Base-by-base conservation (phyloP, 345 rosid species). In the Hibiscus mutabilis region DNA sequence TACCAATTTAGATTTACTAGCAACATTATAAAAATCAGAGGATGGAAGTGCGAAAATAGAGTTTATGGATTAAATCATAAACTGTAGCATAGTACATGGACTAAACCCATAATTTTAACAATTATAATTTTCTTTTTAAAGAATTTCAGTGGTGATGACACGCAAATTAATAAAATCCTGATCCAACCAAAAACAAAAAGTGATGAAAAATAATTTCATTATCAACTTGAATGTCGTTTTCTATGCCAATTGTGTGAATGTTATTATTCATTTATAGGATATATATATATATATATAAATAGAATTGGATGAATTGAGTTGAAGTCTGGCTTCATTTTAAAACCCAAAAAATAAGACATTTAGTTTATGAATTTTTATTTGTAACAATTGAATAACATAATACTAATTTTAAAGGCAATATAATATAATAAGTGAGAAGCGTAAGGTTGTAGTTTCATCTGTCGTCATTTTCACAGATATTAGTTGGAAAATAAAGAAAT, bases 161-260 rank as follows among this genome's bases (percentile, higher is more conserved):
- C 67, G 8, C 67, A 62, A 35, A 62, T 35, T 62, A 62, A 62
- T 37, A 62, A 62, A 62, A 62, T 2, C 25, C 25, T 15, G 49
- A 35, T 19, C 8, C 49, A 37, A 61, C 1, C 44, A 33, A 37
- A 61, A 33, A 49, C 55, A 61, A n/a, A 1, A 25, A 9, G 11
- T 42, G 11, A 42, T 40, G n/a, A 35, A 62, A 22, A 57, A 10
- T 24, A 35, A 37, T 62, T 35, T 35, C 25, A 18, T 3, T 61
- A 14, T 62, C 25, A 8, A 62, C 37, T 62, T 62, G 29, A 58
- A 24, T 24, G 31, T 58, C n/a, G 5, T 58, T 58, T 57, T 57
- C 58, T 53, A 2, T 27, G 13, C 19, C 40, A 58, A 24, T 58
- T 13, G 61, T 12, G 15, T 13, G n/a, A 11, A 58, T 60, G 40